phyloP scores from a whole-genome alignment of 345 rosid genomes.

The Rhodamnia argentea region DNA sequence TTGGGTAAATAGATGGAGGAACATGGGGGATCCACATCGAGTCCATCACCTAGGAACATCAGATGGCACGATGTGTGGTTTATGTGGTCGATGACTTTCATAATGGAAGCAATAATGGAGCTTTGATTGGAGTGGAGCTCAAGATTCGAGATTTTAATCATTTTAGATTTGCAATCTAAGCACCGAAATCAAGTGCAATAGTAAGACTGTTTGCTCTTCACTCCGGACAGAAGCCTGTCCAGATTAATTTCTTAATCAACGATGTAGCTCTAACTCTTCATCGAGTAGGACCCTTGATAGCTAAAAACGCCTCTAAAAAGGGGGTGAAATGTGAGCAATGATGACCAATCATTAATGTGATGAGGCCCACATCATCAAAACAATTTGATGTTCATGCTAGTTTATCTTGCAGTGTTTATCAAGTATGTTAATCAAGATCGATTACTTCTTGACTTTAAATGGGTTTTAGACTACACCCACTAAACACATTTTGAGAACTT shows the following conservation, averaged over 20 bases:
- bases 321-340: not conserved
- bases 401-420: not conserved
- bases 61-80: not conserved
- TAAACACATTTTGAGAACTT: not conserved
- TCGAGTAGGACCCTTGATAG: not conserved
- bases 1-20: not conserved
- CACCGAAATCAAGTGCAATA: not conserved
- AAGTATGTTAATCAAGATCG: not conserved
- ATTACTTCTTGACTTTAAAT: not conserved
- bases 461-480: not conserved
- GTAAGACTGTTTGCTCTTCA: not conserved
- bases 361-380: not conserved
- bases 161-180: not conserved
- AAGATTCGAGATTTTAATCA: not conserved
- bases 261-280: not conserved
- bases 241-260: not conserved
- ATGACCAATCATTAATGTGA: not conserved
- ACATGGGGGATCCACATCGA: not conserved
- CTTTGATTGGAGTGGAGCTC: not conserved
- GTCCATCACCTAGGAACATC: not conserved
- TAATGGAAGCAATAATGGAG: not conserved
- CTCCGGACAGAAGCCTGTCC: not conserved
- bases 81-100: not conserved
- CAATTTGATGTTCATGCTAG: not conserved
- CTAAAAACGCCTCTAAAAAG: not conserved